A percentile compares a stretch with the other conserved stretches of the same genome.
phyloP scores from a whole-genome alignment of 257 asterid genomes.

The Fraxinus pennsylvanica region DNA sequence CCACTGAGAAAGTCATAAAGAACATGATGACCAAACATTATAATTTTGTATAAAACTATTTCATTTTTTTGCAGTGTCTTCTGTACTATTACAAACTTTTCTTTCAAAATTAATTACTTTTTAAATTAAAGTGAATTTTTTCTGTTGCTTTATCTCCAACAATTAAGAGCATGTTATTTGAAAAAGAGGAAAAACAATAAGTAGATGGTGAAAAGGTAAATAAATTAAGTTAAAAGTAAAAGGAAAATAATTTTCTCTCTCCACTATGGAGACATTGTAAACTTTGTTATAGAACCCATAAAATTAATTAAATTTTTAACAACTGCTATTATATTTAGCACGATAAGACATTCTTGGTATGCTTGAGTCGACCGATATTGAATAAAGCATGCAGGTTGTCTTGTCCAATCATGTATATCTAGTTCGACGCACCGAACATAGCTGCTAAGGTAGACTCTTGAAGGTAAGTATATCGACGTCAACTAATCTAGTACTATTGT shows the following conservation, averaged over 20 bases:
- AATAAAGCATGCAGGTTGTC: no score
- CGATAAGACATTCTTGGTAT: background rate
- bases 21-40: background rate
- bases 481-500: background rate
- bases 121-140: background rate
- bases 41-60: background rate
- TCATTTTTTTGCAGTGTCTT: background rate
- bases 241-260: background rate
- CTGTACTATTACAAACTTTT: background rate
- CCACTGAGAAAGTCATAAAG: background rate
- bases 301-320: background rate
- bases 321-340: background rate
- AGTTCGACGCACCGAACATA: no score
- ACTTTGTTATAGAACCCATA: background rate
- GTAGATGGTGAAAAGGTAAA: background rate
- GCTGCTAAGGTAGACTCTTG: background rate
- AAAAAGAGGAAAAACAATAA: background rate
- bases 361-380: background rate
- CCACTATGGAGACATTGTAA: background rate
- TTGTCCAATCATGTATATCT: no score
- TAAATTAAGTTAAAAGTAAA: background rate
- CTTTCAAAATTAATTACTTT: background rate
- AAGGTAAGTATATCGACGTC: background rate
- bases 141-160: background rate
- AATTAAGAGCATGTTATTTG: background rate